Percentiles rank a stretch among this genome's conserved stretches.
Evolutionary conservation across 2,329 filamentous ascomycete genomes (phyloP).

Genomic region (Pseudogymnoascus sp.): DNA sequence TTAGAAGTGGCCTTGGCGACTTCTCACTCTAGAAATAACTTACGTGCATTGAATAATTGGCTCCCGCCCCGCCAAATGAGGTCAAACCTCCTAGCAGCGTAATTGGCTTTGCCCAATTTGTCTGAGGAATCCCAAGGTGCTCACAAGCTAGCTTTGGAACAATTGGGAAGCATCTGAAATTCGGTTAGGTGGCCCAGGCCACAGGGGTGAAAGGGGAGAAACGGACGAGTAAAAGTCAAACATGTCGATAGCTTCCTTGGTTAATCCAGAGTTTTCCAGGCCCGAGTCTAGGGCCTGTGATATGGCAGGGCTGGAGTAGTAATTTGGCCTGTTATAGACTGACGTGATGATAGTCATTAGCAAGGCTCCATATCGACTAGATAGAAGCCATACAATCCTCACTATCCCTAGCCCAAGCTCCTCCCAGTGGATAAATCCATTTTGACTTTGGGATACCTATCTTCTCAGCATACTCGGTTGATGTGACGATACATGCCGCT

Average conservation of each 20-base stretch:
- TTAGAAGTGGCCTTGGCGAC: background rate
- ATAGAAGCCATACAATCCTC: constrained; percentile 37
- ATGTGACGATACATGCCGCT: constrained; percentile 52
- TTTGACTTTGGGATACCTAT: constrained; percentile 45
- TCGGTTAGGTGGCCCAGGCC: background rate
- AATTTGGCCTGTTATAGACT: constrained; percentile 57
- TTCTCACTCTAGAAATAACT: constrained; percentile 15
- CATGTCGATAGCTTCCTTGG: constrained; percentile 45
- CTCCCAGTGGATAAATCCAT: constrained; percentile 57
- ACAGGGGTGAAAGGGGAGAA: too few relatives aligned
- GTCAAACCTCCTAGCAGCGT: constrained; percentile 58
- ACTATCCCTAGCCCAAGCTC: constrained; percentile 51
- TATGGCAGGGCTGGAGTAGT: constrained; percentile 49
- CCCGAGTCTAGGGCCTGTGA: constrained; percentile 47
- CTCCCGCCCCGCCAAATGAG: constrained; percentile 61
- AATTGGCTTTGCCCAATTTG: constrained; percentile 40
- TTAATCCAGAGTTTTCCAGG: constrained; percentile 39
- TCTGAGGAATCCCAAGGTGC: constrained; percentile 46
- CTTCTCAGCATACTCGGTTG: constrained; percentile 42
- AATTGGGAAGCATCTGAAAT: constrained; percentile 55
- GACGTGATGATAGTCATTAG: constrained; percentile 1
- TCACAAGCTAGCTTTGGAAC: constrained; percentile 57
- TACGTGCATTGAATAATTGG: constrained; percentile 64
- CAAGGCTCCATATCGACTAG: background rate
- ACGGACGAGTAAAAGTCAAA: constrained; percentile 55